These are phyloP conservation scores for Kentomonas sorsogonicus DNA, from an alignment of 208 protist genomes.

Conservation along the genomic window DNA sequence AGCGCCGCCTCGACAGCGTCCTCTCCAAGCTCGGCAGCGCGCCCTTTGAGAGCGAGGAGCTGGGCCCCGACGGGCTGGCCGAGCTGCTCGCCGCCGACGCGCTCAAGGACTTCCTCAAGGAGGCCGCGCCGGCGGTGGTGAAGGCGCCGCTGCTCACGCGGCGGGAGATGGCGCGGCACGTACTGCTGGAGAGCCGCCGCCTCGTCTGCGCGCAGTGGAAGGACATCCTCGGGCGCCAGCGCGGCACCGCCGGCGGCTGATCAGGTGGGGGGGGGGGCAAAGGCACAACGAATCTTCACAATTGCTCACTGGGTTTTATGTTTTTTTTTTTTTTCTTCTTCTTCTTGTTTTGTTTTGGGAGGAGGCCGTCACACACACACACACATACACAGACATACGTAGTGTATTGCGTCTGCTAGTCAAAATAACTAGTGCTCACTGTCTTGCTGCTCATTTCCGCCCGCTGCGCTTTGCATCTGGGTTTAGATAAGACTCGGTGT, in stretches of 20 bases:
- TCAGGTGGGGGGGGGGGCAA: too few relatives aligned
- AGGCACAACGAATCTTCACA: too few relatives aligned
- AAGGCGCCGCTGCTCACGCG: constrained; percentile 52
- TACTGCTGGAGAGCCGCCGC: constrained; percentile 53
- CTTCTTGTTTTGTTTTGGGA: too few relatives aligned
- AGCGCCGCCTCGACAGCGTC: constrained; percentile 77
- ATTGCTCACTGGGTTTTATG: too few relatives aligned
- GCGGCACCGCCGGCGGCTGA: too few relatives aligned
- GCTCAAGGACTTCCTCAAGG: constrained; percentile 82
- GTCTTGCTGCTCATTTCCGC: too few relatives aligned
- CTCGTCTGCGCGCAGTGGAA: constrained; percentile 60
- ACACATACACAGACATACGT: neutral
- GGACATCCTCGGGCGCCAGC: too few relatives aligned
- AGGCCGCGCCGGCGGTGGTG: constrained; percentile 49
- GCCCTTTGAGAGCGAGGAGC: constrained; percentile 62
- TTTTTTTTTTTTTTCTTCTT: too few relatives aligned
- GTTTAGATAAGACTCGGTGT: too few relatives aligned
- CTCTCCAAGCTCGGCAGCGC: constrained; percentile 80
- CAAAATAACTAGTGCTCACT: neutral
- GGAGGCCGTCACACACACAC: neutral
- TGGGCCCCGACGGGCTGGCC: constrained; percentile 53
- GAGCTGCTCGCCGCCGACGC: constrained; percentile 72
- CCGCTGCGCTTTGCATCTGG: too few relatives aligned
- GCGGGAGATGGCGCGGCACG: constrained; percentile 59
- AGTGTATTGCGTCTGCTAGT: neutral